These are phyloP conservation scores for Daldinia bambusicola DNA, from an alignment of 495 filamentous ascomycete species.

Conservation along the genomic window DNA sequence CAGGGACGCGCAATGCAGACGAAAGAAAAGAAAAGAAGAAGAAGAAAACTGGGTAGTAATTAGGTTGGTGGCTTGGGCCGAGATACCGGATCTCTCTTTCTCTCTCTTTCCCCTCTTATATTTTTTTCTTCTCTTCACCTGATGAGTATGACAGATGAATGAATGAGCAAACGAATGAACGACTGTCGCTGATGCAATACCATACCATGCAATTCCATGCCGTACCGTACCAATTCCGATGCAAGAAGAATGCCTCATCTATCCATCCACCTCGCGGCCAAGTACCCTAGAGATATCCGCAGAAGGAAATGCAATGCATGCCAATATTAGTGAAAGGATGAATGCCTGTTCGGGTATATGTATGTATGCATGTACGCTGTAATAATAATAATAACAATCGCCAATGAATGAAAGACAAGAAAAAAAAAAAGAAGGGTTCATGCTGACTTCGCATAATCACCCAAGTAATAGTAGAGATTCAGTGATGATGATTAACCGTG, in stretches of 20 bases:
- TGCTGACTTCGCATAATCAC: not conserved
- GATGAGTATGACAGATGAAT: slow-evolving; percentile 5
- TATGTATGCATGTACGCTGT: slow-evolving; percentile 16
- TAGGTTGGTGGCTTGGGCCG: slow-evolving; percentile 37
- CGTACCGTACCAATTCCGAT: slow-evolving; percentile 5
- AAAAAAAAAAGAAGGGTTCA: not conserved
- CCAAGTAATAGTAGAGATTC: not conserved
- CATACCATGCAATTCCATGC: slow-evolving; percentile 22
- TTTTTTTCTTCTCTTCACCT: slow-evolving; percentile 3
- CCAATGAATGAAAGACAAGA: slow-evolving; percentile 14
- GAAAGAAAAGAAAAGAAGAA: slow-evolving; percentile 4
- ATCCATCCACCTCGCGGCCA: not conserved
- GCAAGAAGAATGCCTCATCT: slow-evolving; percentile 1
- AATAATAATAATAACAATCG: slow-evolving; percentile 4
- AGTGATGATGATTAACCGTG: not conserved
- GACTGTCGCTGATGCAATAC: slow-evolving; percentile 10
- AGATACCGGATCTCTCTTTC: slow-evolving; percentile 45
- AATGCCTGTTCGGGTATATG: slow-evolving; percentile 15
- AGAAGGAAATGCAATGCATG: not conserved
- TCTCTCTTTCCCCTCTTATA: slow-evolving; percentile 5
- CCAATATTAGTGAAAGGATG: slow-evolving; percentile 9
- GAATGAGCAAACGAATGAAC: slow-evolving; percentile 5
- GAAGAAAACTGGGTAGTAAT: not conserved
- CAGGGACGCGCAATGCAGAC: slow-evolving; percentile 8
- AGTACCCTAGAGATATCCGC: not conserved